These are phyloP conservation scores for Podaxis sp. DNA, from an alignment of 768 basidiomycete species.

Conservation along the genomic window DNA sequence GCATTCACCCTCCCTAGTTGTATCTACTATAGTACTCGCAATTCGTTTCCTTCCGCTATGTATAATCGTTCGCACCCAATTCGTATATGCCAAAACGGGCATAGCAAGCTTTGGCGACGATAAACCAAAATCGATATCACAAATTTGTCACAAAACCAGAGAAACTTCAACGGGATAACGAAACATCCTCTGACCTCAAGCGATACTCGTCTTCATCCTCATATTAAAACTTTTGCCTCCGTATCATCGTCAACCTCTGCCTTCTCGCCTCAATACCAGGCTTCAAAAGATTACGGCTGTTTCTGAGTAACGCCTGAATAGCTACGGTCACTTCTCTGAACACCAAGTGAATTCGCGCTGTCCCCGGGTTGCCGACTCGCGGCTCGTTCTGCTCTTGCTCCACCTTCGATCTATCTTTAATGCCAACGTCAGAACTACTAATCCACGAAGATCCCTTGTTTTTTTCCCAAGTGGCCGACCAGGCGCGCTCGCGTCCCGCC, in stretches of 20 bases:
- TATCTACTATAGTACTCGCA: constrained; percentile 10
- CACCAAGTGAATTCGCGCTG: background rate
- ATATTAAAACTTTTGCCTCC: background rate
- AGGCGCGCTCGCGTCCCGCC: background rate
- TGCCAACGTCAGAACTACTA: background rate
- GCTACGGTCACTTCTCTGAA: background rate
- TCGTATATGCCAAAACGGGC: background rate
- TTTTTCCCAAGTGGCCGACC: background rate
- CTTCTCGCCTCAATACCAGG: no score
- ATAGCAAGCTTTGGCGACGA: background rate
- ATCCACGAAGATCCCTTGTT: background rate
- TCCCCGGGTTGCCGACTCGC: background rate
- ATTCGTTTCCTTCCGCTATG: background rate
- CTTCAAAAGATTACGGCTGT: background rate
- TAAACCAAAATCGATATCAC: background rate
- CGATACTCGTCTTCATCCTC: background rate
- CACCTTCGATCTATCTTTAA: background rate
- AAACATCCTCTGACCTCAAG: background rate
- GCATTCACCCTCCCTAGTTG: background rate
- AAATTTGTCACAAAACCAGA: background rate
- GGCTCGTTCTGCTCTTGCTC: background rate
- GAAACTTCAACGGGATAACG: background rate
- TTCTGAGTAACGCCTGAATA: background rate
- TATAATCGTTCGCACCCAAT: background rate
- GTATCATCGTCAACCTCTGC: background rate